Conservation (phyloP, 306 rosid genomes). For the Cucurbita maxima region DNA sequence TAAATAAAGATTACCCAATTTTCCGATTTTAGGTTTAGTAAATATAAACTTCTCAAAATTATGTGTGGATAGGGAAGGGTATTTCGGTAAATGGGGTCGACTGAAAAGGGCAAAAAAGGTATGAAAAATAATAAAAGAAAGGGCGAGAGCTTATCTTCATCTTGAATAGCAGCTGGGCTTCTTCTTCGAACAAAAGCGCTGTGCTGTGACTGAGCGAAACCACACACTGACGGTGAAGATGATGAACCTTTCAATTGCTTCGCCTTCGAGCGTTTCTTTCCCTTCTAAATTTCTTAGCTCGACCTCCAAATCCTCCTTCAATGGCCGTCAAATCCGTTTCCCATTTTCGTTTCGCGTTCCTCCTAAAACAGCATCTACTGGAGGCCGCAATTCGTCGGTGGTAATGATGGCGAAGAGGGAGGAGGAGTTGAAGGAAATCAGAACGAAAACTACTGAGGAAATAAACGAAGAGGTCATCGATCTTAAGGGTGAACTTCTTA, state of each 20-base stretch:
- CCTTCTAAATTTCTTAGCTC: conserved; percentile 17
- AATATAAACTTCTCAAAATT: too few species aligned
- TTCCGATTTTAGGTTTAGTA: too few species aligned
- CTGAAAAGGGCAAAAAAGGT: background rate
- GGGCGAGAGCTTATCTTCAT: background rate
- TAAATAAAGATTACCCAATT: too few species aligned
- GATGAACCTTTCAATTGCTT: conserved; percentile 26
- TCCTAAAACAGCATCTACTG: conserved; percentile 7
- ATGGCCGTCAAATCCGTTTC: conserved; percentile 23
- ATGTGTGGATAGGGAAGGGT: background rate
- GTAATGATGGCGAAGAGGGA: conserved; percentile 84
- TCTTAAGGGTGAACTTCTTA: conserved; percentile 82
- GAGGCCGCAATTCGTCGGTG: conserved; percentile 23
- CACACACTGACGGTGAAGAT: background rate
- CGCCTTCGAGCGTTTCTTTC: conserved; percentile 22
- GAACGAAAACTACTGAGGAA: conserved; percentile 47
- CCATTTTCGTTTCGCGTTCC: conserved; percentile 20
- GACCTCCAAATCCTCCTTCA: conserved; percentile 27
- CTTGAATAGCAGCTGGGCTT: background rate
- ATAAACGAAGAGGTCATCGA: conserved; percentile 71
- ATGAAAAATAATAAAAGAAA: background rate
- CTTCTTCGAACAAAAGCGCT: background rate
- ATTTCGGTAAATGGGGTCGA: background rate
- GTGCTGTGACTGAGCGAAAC: conserved; percentile 1
- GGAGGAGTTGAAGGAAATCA: conserved; percentile 58